Conservation (phyloP, 164 flowering plant species). For the Platanus orientalis region DNA sequence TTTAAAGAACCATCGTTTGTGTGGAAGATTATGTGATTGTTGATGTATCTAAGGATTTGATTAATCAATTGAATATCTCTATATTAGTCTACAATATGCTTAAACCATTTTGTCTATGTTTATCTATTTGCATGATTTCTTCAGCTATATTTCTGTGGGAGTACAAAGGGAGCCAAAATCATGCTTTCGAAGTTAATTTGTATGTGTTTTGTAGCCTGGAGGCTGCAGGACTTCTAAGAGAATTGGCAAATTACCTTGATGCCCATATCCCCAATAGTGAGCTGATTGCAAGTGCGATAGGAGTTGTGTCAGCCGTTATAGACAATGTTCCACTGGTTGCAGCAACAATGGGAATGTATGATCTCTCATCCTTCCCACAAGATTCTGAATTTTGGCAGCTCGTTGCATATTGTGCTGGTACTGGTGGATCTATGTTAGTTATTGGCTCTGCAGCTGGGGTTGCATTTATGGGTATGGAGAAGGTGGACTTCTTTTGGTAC, state of each 20-base stretch:
- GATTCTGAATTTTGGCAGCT: slow-evolving; percentile 98
- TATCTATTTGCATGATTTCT: not conserved
- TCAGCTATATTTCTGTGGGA: not conserved
- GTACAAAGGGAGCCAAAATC: no score
- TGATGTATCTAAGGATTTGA: not conserved
- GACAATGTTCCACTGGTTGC: slow-evolving; percentile 98
- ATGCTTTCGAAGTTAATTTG: no score
- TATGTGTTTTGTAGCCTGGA: slow-evolving; percentile 62
- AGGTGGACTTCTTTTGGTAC: slow-evolving; percentile 97
- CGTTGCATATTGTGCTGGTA: slow-evolving; percentile 89
- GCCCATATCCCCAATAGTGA: slow-evolving; percentile 71
- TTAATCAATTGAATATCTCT: not conserved
- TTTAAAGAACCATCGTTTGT: no score
- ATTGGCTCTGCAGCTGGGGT: slow-evolving; percentile 99
- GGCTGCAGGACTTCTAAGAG: slow-evolving; percentile 90
- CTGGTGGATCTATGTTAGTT: slow-evolving; percentile 95
- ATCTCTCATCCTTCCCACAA: slow-evolving; percentile 72
- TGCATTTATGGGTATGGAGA: slow-evolving; percentile 99
- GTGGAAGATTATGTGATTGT: no score
- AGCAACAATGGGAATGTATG: slow-evolving; percentile 98
- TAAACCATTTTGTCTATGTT: not conserved
- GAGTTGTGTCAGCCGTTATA: slow-evolving; percentile 86
- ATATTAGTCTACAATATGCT: no score
- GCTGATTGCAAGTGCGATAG: slow-evolving; percentile 87
- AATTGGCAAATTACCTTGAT: slow-evolving; percentile 90